These are phyloP conservation scores for Marasmius oreades DNA, from an alignment of 1,284 basidiomycete genomes.

Conservation along the genomic window DNA sequence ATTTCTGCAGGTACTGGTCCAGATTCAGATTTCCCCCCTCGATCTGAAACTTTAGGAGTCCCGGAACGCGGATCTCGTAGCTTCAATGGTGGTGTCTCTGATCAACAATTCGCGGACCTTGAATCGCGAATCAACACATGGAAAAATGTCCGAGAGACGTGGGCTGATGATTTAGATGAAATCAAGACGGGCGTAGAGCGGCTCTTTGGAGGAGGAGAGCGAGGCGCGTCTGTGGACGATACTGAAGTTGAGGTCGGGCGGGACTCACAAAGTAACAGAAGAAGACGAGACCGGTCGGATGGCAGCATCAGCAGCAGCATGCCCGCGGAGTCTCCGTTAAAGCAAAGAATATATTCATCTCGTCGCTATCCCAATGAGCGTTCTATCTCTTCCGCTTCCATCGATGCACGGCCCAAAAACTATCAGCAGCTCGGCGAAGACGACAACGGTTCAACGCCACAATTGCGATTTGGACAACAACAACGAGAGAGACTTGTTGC, in stretches of 20 bases:
- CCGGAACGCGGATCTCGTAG: not conserved
- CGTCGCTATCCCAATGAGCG: not conserved
- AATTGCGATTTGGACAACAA: slow-evolving; percentile 29
- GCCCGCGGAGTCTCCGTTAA: slow-evolving; percentile 28
- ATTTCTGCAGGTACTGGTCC: slow-evolving; percentile 30
- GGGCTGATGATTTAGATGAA: slow-evolving; percentile 66
- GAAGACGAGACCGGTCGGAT: not conserved
- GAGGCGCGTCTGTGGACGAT: slow-evolving; percentile 14
- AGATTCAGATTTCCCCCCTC: slow-evolving; percentile 37
- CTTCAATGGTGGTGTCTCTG: not conserved
- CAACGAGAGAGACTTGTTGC: slow-evolving; percentile 53
- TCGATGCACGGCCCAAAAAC: slow-evolving; percentile 16
- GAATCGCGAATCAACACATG: slow-evolving; percentile 8
- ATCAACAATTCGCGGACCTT: slow-evolving; percentile 1
- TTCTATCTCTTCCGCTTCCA: not conserved
- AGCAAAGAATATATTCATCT: not conserved
- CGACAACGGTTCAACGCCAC: slow-evolving; percentile 7
- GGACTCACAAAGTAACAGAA: not conserved
- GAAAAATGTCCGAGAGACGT: slow-evolving; percentile 39
- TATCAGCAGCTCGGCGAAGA: slow-evolving; percentile 5
- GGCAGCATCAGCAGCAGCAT: slow-evolving; percentile 47
- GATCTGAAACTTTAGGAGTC: not conserved
- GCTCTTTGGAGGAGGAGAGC: slow-evolving; percentile 35
- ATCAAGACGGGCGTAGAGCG: slow-evolving; percentile 60
- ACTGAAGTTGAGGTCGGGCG: slow-evolving; percentile 8